Base-by-base conservation (phyloP, 2,329 filamentous ascomycete genomes). In the Fusarium metavorans region DNA sequence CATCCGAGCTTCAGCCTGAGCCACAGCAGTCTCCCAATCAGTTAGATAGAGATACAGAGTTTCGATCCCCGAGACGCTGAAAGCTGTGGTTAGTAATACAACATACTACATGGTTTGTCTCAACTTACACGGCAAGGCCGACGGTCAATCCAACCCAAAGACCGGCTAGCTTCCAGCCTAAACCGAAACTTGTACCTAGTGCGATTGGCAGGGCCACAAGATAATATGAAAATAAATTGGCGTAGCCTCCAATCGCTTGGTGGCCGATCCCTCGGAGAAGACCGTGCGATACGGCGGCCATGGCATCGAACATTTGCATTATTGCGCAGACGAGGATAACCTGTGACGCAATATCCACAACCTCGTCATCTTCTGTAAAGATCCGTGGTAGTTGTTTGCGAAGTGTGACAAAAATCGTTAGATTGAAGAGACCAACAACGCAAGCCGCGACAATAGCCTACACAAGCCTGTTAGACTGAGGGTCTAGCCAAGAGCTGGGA, bases 181-280 rank as follows among this genome's bases (percentile, higher is more conserved):
- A 83, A 0, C 90, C 92, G 80, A 98, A 97, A 0, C 91, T 93
- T 0, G 92, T 91, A 7, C 89, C 90, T 74, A 97, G 92, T 34
- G 92, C 93, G 27, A 98, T 90, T 0, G 95, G 95, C 82, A 98
- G 86, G 0, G 94, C 95, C 27, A 98, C 87, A 9, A 90, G 84
- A 82, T 98, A 98, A 84, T 98, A 98, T n/a, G 92, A 92, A 60
- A 94, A 90, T 2, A 98, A 83, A 77, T 95, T 96, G 5, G 95
- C 92, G 78, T 95, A 97, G 0, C 95, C 95, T 14, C 95, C 95
- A 66, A 98, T 90, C 68, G 94, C 92, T 82, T 98, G 95, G 48
- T 92, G 89, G 0, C 95, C 95, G 10, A 98, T 89, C 7, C 95
- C 95, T 30, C 95, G 89, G 18, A 98, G 87, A 32, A 98, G 88